Evolutionary conservation across 805 yeast species (phyloP).

Genomic region (Candida krabiensis): DNA sequence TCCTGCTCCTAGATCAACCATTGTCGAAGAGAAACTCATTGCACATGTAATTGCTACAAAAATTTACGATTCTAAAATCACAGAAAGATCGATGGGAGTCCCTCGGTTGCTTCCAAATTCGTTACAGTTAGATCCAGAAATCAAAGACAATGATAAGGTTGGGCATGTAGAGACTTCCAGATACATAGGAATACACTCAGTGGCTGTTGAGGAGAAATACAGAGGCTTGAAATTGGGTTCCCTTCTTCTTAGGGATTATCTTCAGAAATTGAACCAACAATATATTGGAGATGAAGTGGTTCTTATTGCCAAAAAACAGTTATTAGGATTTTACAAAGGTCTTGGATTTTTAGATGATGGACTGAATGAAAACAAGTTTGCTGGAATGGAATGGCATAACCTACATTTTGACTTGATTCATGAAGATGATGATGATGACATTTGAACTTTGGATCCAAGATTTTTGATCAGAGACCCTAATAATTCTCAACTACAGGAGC

Average conservation of each 20-base stretch:
- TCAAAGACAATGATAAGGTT: conserved; percentile 21
- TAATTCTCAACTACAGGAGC: neutral
- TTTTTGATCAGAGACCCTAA: too few species aligned
- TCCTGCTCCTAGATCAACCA: conserved; percentile 49
- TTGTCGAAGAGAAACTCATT: conserved; percentile 61
- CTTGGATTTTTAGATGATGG: conserved; percentile 79
- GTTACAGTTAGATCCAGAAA: conserved; percentile 14
- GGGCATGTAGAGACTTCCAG: conserved; percentile 80
- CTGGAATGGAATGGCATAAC: conserved; percentile 62
- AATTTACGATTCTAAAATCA: conserved; percentile 46
- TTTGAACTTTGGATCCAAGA: conserved; percentile 6
- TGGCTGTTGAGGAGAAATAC: conserved; percentile 74
- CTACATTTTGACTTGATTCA: conserved; percentile 42
- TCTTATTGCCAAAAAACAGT: conserved; percentile 66
- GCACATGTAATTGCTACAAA: conserved; percentile 85
- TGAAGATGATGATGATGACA: conserved; percentile 42
- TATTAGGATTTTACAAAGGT: conserved; percentile 75
- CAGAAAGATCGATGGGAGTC: conserved; percentile 59
- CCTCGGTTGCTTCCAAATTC: conserved; percentile 41
- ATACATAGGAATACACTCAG: conserved; percentile 77
- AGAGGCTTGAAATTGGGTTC: conserved; percentile 84
- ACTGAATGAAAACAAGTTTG: conserved; percentile 56
- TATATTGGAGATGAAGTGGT: conserved; percentile 78
- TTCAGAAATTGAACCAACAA: conserved; percentile 86
- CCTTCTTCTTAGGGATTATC: conserved; percentile 79